Evolutionary conservation across 331 rosid species (phyloP).

Genomic region (Acacia concinna): DNA sequence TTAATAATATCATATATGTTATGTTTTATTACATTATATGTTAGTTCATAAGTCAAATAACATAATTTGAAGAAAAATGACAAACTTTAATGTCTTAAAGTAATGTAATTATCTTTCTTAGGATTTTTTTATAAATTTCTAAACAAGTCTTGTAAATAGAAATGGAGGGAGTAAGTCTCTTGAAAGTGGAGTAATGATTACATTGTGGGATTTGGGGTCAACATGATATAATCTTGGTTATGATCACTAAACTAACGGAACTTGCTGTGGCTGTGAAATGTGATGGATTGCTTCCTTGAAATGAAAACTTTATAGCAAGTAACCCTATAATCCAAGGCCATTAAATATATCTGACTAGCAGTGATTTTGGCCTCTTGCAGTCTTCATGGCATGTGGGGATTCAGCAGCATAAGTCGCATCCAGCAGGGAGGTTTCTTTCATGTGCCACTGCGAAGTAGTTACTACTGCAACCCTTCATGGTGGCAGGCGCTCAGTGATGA

Average conservation of each 20-base stretch:
- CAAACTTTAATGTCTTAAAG: too few species aligned
- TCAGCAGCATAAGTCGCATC: constrained; percentile 22
- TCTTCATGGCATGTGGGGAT: constrained; percentile 37
- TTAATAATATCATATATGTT: too few species aligned
- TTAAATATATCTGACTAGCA: background rate
- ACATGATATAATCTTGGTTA: constrained; percentile 3
- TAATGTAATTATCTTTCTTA: too few species aligned
- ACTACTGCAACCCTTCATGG: background rate
- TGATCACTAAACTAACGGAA: background rate
- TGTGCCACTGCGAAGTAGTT: constrained; percentile 34
- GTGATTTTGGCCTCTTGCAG: constrained; percentile 33
- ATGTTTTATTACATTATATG: too few species aligned
- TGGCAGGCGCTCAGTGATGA: background rate
- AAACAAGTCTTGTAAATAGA: too few species aligned
- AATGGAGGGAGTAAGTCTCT: too few species aligned
- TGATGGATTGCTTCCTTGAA: background rate
- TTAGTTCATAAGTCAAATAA: too few species aligned
- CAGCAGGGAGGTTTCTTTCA: constrained; percentile 43
- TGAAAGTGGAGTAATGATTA: background rate
- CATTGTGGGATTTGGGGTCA: background rate
- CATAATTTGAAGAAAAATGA: too few species aligned
- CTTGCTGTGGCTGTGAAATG: background rate
- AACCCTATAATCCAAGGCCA: background rate
- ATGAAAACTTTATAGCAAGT: background rate
- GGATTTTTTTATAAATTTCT: too few species aligned